Evolutionary conservation across 2,329 filamentous ascomycete species (phyloP).

Genomic region (Aplosporella prunicola): DNA sequence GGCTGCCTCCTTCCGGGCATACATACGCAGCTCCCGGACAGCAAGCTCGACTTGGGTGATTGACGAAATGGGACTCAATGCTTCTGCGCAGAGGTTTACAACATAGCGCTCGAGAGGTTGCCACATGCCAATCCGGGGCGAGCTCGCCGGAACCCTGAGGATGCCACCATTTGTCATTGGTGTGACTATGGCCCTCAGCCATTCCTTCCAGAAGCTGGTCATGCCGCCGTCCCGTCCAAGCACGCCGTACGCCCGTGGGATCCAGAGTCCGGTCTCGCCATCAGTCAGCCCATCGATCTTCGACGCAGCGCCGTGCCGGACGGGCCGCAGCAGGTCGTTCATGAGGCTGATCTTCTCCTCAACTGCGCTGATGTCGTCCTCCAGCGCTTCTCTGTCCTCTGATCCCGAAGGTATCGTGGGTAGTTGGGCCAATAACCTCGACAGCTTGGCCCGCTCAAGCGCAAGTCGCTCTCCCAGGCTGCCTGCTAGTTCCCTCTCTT

Average conservation of each 20-base stretch:
- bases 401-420: conserved; percentile 74
- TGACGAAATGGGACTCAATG: conserved; percentile 81
- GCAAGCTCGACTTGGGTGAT: conserved; percentile 93
- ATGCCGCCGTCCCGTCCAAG: conserved; percentile 74
- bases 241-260: conserved; percentile 85
- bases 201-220: conserved; percentile 96
- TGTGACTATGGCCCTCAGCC: conserved; percentile 86
- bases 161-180: conserved; percentile 89
- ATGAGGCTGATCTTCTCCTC: conserved; percentile 97
- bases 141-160: conserved; percentile 74
- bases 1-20: conserved; percentile 80
- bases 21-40: conserved; percentile 80
- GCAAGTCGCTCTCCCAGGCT: conserved; percentile 85
- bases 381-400: conserved; percentile 68
- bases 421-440: conserved; percentile 73
- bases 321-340: conserved; percentile 87
- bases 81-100: conserved; percentile 91
- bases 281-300: conserved; percentile 96
- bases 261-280: conserved; percentile 93
- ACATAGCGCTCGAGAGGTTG: conserved; percentile 95
- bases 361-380: conserved; percentile 89
- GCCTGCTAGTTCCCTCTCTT: conserved; percentile 83
- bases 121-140: conserved; percentile 86
- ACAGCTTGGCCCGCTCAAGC: conserved; percentile 78
- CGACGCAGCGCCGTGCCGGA: conserved; percentile 86